Conservation (phyloP, 305 asterid genomes). For the Salvia sclarea region DNA sequence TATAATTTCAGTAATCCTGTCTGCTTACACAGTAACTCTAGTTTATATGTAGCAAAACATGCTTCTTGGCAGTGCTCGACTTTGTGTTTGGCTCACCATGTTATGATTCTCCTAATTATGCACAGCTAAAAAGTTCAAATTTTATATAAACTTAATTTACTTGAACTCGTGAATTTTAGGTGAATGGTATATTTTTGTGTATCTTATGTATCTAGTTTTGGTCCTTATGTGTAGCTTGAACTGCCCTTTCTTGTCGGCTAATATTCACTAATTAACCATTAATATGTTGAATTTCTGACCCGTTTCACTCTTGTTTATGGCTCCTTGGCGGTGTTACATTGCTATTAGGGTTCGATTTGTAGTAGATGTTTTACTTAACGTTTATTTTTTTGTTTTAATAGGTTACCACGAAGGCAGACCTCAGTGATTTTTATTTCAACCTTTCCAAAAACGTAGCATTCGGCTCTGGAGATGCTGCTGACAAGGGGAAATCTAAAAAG, state of each 20-base stretch:
- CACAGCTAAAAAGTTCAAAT: neutral
- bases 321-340: no score
- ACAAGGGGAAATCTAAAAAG: conserved; percentile 42
- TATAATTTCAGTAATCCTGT: conserved; percentile 2
- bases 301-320: no score
- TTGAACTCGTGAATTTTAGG: no score
- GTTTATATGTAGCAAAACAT: neutral
- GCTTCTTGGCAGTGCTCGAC: conserved; percentile 5
- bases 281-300: no score
- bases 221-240: no score
- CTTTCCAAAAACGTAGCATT: conserved; percentile 75
- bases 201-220: no score
- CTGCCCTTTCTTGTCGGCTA: no score
- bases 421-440: conserved; percentile 79
- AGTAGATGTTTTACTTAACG: neutral
- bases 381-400: conserved; percentile 31
- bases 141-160: no score
- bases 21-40: neutral
- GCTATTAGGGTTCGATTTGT: neutral
- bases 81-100: conserved; percentile 4
- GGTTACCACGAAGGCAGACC: conserved; percentile 86
- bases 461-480: conserved; percentile 66
- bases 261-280: no score
- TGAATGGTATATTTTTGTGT: no score
- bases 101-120: neutral